Evolutionary conservation across 108 stramenopile species (phyloP), one percentile per base, ranked within the genome.

Genomic region (Cyclotella cryptica): DNA sequence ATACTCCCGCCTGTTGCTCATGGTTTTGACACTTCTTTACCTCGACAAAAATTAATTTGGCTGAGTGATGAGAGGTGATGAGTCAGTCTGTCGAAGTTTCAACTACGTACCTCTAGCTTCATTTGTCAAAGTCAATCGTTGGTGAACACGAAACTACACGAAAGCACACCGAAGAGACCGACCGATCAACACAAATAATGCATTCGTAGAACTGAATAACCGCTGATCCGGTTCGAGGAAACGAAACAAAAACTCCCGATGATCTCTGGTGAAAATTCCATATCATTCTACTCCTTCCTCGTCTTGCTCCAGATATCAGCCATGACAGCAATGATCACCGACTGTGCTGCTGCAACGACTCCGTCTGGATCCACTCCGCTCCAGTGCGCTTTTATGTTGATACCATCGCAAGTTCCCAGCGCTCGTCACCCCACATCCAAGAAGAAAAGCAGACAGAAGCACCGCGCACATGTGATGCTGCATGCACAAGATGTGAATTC

Each of bases 361-460:
- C 19, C 30, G n/a, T 19, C 54, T 58, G 54, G 43, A 26, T 0
- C 46, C 6, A 66, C 4, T 28, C 9, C 35, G 22, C 15, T 52
- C 21, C 18, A 21, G 41, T 2, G 52, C 35, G 81, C 70, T 3
- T 75, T 59, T 66, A 41, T 62, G 21, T 75, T 81, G 39, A 64
- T 81, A 42, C 81, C 81, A 24, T 67, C 81, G 18, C 81, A 81
- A 66, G 70, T 81, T 19, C 69, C 80, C 0, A 52, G 70, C 1
- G 74, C 52, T 54, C 54, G 52, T 60, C 78, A 72, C 54, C 45
- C 49, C 1, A 42, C 26, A 21, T 10, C 47, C 35, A 30, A 19
- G 57, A 43, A 30, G 42, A 65, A 66, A 41, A 39, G 58, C 47
- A 72, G 49, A n/a, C 27, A 27, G 42, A 65, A 3, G 17, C 28